Evolutionary conservation across 1,284 basidiomycete species (phyloP).

Genomic region (Vanrija pseudolonga): DNA sequence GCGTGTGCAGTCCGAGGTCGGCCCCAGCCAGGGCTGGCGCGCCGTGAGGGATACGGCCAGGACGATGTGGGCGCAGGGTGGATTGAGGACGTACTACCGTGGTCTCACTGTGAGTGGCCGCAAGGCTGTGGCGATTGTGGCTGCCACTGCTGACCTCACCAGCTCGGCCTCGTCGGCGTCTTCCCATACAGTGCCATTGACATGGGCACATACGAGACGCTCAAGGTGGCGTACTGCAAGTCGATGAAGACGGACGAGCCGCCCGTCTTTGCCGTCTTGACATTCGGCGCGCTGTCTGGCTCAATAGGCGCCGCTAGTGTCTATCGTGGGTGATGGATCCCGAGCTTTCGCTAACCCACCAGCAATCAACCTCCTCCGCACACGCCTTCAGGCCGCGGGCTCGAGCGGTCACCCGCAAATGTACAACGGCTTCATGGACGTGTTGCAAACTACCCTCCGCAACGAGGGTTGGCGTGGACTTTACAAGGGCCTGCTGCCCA

Average conservation of each 20-base stretch:
- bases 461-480: slow-evolving; percentile 91
- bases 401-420: slow-evolving; percentile 84
- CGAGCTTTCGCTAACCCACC: background rate
- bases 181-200: slow-evolving; percentile 88
- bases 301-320: slow-evolving; percentile 88
- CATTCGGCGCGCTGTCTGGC: slow-evolving; percentile 84
- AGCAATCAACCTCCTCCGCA: slow-evolving; percentile 85
- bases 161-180: slow-evolving; percentile 85
- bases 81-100: slow-evolving; percentile 80
- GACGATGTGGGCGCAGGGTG: slow-evolving; percentile 73
- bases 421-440: slow-evolving; percentile 86
- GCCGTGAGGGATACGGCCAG: slow-evolving; percentile 59
- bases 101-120: slow-evolving; percentile 71
- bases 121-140: background rate
- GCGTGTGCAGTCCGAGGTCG: slow-evolving; percentile 84
- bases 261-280: slow-evolving; percentile 71
- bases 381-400: slow-evolving; percentile 91
- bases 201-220: slow-evolving; percentile 90
- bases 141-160: slow-evolving; percentile 1
- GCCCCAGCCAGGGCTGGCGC: slow-evolving; percentile 59
- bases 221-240: slow-evolving; percentile 75
- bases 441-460: slow-evolving; percentile 72
- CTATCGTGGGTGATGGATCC: slow-evolving; percentile 56
- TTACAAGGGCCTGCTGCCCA: slow-evolving; percentile 88
- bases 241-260: slow-evolving; percentile 80